A percentile compares a stretch with the other conserved stretches of the same genome.
Evolutionary conservation across 192 early-diverging fungal genomes (phyloP).

Genomic region (Backusella sp.): DNA sequence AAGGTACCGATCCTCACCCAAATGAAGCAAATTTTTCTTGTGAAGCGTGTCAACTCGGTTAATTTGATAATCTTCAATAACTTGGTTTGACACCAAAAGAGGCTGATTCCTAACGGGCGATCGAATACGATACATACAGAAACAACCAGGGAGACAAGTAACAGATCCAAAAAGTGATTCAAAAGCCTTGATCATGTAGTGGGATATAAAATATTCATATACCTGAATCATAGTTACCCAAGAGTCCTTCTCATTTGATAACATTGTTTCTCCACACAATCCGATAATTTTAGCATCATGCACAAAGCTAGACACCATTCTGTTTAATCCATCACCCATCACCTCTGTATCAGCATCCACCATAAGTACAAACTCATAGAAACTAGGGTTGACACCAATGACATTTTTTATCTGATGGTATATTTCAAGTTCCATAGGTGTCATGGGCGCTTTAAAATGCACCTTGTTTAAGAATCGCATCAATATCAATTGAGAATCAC

Average conservation of each 20-base stretch:
- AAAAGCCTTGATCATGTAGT: slow-evolving; percentile 95
- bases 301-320: slow-evolving; percentile 77
- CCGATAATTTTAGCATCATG: slow-evolving; percentile 81
- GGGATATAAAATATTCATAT: slow-evolving; percentile 97
- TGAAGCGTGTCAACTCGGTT: slow-evolving; percentile 95
- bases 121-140: slow-evolving; percentile 97
- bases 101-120: slow-evolving; percentile 85
- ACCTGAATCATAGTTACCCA: slow-evolving; percentile 99
- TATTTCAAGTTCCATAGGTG: slow-evolving; percentile 74
- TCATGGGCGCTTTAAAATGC: slow-evolving; percentile 74
- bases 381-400: slow-evolving; percentile 76
- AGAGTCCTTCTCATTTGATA: slow-evolving; percentile 88
- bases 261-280: slow-evolving; percentile 91
- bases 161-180: slow-evolving; percentile 97
- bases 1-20: slow-evolving; percentile 98
- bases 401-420: slow-evolving; percentile 86
- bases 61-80: slow-evolving; percentile 92
- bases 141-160: slow-evolving; percentile 98
- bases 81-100: slow-evolving; percentile 81
- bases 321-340: slow-evolving; percentile 78
- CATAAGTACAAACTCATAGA: slow-evolving; percentile 78
- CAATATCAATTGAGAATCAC: slow-evolving; percentile 83
- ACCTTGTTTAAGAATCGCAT: slow-evolving; percentile 81
- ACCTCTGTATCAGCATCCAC: slow-evolving; percentile 83
- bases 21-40: slow-evolving; percentile 96